Evolutionary conservation across 2,329 filamentous ascomycete genomes (phyloP).

Genomic region (Aspergillus terreus): DNA sequence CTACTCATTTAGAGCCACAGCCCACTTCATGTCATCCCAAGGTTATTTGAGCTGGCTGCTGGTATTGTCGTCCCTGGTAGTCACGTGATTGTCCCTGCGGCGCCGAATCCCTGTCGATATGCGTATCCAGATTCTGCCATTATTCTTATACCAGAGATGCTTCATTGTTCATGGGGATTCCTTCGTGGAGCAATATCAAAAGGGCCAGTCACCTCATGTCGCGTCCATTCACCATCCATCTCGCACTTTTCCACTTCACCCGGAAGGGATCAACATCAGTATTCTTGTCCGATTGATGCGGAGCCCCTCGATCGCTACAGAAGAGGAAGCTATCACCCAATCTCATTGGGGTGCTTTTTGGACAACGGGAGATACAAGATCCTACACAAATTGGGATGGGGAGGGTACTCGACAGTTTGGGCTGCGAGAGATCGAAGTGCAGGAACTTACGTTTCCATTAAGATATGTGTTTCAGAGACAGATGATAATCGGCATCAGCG

Average conservation of each 20-base stretch:
- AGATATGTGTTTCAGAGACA: slow-evolving; percentile 18
- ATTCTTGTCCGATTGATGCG: background rate
- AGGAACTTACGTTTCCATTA: slow-evolving; percentile 21
- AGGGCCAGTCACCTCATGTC: no score
- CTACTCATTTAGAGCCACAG: no score
- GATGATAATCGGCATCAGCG: slow-evolving; percentile 6
- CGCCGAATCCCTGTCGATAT: no score
- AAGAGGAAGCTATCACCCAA: slow-evolving; percentile 32
- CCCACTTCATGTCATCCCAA: no score
- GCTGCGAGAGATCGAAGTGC: slow-evolving; percentile 26
- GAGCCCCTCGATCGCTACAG: slow-evolving; percentile 12
- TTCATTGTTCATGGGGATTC: no score
- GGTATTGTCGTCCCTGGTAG: no score
- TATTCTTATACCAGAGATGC: no score
- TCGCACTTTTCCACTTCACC: background rate
- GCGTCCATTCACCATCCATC: background rate
- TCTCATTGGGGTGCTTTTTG: slow-evolving; percentile 28
- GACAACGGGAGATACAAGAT: slow-evolving; percentile 31
- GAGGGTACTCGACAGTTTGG: slow-evolving; percentile 37
- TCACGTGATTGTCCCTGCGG: no score
- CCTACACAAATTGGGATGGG: slow-evolving; percentile 36
- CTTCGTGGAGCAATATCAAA: no score
- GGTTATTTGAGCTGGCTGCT: no score
- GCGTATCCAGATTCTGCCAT: no score
- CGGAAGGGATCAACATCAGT: background rate